phyloP scores from a whole-genome alignment of 1,139 yeast species.

The Taphrina deformans region DNA sequence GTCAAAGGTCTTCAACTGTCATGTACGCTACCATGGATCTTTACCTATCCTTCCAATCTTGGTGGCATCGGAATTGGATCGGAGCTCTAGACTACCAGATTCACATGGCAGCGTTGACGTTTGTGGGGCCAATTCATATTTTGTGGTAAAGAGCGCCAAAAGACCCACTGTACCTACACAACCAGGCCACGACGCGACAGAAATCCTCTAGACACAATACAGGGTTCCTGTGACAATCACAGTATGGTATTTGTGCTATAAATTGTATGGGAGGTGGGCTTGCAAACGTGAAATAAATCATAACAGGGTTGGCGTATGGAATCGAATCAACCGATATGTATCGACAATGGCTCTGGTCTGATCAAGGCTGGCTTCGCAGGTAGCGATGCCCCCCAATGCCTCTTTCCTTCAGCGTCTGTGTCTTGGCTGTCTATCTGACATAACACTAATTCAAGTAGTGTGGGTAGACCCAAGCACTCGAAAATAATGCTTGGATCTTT shows the following conservation, averaged over 20 bases:
- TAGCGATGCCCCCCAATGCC: conserved; percentile 71
- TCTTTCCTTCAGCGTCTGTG: conserved; percentile 51
- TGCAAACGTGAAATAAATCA: too few relatives aligned
- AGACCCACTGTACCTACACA: neutral
- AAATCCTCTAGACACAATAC: neutral
- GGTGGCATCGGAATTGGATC: neutral
- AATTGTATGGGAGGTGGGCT: too few relatives aligned
- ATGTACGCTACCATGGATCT: neutral
- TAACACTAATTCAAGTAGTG: conserved; percentile 44
- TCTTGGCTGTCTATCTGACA: neutral
- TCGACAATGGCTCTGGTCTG: conserved; percentile 67
- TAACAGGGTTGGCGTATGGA: neutral
- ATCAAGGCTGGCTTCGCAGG: conserved; percentile 94
- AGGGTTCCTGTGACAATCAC: neutral
- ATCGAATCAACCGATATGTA: conserved; percentile 30
- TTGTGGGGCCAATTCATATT: neutral
- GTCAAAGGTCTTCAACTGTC: too few relatives aligned
- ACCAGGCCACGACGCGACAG: neutral
- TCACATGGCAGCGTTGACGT: neutral
- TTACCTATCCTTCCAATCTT: too few relatives aligned
- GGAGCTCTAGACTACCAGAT: neutral
- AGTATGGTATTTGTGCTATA: too few relatives aligned
- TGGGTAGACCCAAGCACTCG: conserved; percentile 82
- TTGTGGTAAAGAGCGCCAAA: neutral
- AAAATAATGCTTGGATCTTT: conserved; percentile 83